These are phyloP conservation scores for Geum urbanum DNA, from an alignment of 306 rosid species.

Conservation along the genomic window DNA sequence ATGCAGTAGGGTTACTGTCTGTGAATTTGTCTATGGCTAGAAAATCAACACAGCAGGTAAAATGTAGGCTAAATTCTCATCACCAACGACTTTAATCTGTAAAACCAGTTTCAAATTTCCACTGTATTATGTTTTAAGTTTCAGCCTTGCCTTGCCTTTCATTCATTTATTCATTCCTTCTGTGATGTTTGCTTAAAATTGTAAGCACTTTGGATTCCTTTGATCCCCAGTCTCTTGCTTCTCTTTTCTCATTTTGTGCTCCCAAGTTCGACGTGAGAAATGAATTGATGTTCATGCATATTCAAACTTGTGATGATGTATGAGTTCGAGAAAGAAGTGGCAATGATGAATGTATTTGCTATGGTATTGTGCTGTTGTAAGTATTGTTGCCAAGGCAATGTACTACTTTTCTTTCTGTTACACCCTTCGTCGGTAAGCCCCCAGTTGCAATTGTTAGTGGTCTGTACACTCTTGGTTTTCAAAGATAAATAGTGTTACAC, in stretches of 20 bases:
- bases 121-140: constrained; percentile 2
- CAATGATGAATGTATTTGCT: background rate
- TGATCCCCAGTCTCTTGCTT: background rate
- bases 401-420: background rate
- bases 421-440: background rate
- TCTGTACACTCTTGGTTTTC: background rate
- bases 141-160: background rate
- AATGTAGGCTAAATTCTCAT: constrained; percentile 36
- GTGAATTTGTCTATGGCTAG: constrained; percentile 29
- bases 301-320: background rate
- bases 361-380: no score
- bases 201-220: background rate
- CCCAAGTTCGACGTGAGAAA: background rate
- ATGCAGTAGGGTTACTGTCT: constrained; percentile 22
- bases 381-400: background rate
- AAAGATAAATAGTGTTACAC: background rate
- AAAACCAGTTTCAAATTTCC: constrained; percentile 35
- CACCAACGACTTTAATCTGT: constrained; percentile 35
- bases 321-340: background rate
- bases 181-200: background rate
- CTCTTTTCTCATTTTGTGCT: background rate
- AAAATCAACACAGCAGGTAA: constrained; percentile 32
- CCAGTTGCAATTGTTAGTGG: background rate
- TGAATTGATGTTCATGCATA: background rate
- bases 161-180: background rate